Base-by-base conservation (phyloP, 768 basidiomycete genomes). In the Nidula microcarpa region DNA sequence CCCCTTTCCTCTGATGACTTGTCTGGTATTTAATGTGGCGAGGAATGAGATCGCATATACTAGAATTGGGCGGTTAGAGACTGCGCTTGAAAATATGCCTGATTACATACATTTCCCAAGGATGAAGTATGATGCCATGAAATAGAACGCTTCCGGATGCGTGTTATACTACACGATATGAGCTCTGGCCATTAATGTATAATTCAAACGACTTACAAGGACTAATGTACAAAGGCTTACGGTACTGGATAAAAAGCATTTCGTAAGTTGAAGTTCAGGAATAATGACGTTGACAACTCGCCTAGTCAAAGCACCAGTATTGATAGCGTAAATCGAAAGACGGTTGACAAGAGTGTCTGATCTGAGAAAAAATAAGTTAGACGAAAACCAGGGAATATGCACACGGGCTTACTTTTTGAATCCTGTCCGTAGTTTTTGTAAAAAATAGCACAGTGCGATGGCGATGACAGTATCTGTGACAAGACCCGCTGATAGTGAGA, bases 251-350 rank as follows among this genome's bases (percentile, higher is more conserved):
- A 55, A 41, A 52, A 33, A n/a, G 5, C 23, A 30, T 30, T 30
- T 13, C 35, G 18, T 33, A 6, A 17, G 13, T 8, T 32, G 13
- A 23, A 43, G 11, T 14, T 4, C 13, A 32, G 17, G n/a, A 37
- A 4, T 6, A 5, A 49, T 14, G 16, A 52, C 10, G 2, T 35
- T 23, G 53, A 14, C 45, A 47, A 65, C 64, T 47, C 58, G 78
- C 84, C 81, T 82, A n/a, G 82, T 84, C 48, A 86, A 51, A 5
- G 72, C 68, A 16, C 85, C 85, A 0, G 84, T 86, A 55, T 81
- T 84, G 41, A 87, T 67, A 13, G 85, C 83, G 53, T 85, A 85
- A n/a, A 82, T 59, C 6, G 72, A 81, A 33, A 87, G 66, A 2
- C 60, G 73, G 54, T 79, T 82, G 35, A 86, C 75, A n/a, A 85